Conservation (phyloP, 768 basidiomycete species). For the Leccinellum albellum region DNA sequence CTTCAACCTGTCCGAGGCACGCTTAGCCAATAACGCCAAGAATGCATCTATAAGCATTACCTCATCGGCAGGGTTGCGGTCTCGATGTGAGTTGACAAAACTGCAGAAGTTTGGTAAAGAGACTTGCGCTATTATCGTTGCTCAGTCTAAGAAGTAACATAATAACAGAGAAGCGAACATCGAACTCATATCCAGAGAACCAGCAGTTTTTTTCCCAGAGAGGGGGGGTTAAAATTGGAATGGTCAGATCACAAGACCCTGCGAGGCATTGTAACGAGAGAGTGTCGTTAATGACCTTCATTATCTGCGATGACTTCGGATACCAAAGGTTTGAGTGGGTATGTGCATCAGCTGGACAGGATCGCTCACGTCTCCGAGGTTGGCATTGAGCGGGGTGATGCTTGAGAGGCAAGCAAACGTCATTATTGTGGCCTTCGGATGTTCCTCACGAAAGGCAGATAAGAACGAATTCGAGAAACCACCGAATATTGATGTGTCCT, state of each 20-base stretch:
- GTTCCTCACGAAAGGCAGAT: constrained; percentile 62
- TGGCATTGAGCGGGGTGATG: constrained; percentile 30
- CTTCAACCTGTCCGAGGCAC: constrained; percentile 30
- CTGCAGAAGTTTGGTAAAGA: constrained; percentile 51
- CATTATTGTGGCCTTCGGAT: constrained; percentile 56
- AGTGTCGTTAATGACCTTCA: constrained; percentile 57
- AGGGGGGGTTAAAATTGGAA: constrained; percentile 48
- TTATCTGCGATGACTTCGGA: constrained; percentile 34
- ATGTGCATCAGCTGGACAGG: not conserved
- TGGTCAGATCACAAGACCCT: constrained; percentile 46
- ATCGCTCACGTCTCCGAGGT: constrained; percentile 43
- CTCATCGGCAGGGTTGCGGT: constrained; percentile 56
- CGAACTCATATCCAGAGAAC: constrained; percentile 15
- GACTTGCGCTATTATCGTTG: constrained; percentile 27
- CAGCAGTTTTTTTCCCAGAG: constrained; percentile 39
- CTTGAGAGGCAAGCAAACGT: constrained; percentile 57
- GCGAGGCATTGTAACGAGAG: constrained; percentile 49
- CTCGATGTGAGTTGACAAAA: constrained; percentile 58
- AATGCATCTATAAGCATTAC: constrained; percentile 30
- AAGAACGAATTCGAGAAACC: constrained; percentile 60
- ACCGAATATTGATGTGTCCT: constrained; percentile 62
- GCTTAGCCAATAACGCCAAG: not conserved
- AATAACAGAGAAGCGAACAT: constrained; percentile 19
- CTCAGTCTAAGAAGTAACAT: constrained; percentile 5
- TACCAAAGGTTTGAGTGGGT: not conserved